These are phyloP conservation scores for Apiospora arundinis DNA, from an alignment of 2,329 filamentous ascomycete species.

Conservation along the genomic window DNA sequence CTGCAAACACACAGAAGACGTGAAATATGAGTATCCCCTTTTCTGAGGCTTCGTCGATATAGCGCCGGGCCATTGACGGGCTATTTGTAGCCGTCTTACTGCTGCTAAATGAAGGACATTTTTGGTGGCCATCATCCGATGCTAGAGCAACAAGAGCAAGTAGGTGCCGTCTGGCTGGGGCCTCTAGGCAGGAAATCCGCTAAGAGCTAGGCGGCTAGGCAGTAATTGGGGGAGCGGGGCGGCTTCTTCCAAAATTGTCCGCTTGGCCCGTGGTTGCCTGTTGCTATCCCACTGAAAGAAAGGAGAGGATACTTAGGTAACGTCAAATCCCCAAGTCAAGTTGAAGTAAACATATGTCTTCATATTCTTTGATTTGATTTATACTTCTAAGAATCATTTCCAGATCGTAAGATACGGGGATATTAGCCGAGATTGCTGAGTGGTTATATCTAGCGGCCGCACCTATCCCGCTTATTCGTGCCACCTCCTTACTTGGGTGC, in stretches of 20 bases:
- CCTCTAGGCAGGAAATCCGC: constrained; percentile 3
- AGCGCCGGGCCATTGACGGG: background rate
- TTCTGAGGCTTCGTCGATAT: background rate
- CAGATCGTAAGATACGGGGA: too few relatives aligned
- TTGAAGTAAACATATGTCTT: too few relatives aligned
- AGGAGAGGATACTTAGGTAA: too few relatives aligned
- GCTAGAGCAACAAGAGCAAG: background rate
- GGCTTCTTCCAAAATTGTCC: background rate
- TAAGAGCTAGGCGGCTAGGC: background rate
- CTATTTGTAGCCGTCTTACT: background rate
- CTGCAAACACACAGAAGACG: background rate
- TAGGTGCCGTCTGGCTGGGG: background rate
- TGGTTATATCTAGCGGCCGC: too few relatives aligned
- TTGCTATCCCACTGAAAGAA: background rate
- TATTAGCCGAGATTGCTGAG: too few relatives aligned
- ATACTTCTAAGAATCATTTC: too few relatives aligned
- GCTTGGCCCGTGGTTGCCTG: background rate
- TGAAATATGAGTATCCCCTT: background rate
- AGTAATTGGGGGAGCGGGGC: background rate
- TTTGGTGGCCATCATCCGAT: background rate
- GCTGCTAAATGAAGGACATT: background rate
- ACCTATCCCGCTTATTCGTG: too few relatives aligned
- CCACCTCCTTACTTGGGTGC: too few relatives aligned
- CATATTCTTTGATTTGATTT: too few relatives aligned
- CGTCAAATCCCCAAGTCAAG: too few relatives aligned